A percentile compares a stretch with the other conserved stretches of the same genome.
These are phyloP conservation scores for Holtermanniella nyarrowii DNA, from an alignment of 768 basidiomycete species.

Conservation along the genomic window DNA sequence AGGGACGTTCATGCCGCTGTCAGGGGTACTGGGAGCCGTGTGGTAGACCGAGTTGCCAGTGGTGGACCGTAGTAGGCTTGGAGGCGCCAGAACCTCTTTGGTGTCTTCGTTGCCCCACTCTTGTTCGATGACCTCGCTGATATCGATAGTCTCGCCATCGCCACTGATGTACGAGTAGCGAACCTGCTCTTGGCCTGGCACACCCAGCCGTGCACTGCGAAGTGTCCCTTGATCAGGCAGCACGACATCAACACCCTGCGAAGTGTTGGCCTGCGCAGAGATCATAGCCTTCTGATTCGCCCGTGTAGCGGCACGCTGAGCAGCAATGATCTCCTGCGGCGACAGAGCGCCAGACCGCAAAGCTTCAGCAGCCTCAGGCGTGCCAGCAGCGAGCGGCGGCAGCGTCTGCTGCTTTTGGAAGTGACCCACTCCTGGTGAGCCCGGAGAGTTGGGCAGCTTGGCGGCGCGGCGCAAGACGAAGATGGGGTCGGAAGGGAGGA, in stretches of 20 bases:
- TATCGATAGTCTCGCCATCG: constrained; percentile 84
- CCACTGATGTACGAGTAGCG: constrained; percentile 89
- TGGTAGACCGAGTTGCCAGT: constrained; percentile 33
- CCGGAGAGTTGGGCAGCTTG: constrained; percentile 51
- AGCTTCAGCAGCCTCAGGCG: neutral
- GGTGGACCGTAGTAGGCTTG: constrained; percentile 12
- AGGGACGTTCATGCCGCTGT: constrained; percentile 4
- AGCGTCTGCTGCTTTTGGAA: constrained; percentile 10
- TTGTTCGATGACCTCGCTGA: constrained; percentile 83
- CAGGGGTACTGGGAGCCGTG: constrained; percentile 38
- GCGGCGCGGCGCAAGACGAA: constrained; percentile 76
- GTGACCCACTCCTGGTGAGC: constrained; percentile 44
- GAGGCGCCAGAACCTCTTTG: constrained; percentile 7
- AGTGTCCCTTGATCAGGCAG: constrained; percentile 75
- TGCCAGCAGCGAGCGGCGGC: neutral
- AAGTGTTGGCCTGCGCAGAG: constrained; percentile 70
- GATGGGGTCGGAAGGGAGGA: constrained; percentile 70
- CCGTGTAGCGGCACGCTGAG: constrained; percentile 73
- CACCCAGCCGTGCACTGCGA: constrained; percentile 66
- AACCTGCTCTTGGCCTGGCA: constrained; percentile 52
- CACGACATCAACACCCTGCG: constrained; percentile 78
- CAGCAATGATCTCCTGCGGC: constrained; percentile 82
- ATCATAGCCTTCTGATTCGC: constrained; percentile 80
- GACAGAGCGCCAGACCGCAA: constrained; percentile 42
- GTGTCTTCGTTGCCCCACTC: constrained; percentile 49